Base-by-base conservation (phyloP, 192 early-diverging fungal species). In the Lobosporangium transversale region DNA sequence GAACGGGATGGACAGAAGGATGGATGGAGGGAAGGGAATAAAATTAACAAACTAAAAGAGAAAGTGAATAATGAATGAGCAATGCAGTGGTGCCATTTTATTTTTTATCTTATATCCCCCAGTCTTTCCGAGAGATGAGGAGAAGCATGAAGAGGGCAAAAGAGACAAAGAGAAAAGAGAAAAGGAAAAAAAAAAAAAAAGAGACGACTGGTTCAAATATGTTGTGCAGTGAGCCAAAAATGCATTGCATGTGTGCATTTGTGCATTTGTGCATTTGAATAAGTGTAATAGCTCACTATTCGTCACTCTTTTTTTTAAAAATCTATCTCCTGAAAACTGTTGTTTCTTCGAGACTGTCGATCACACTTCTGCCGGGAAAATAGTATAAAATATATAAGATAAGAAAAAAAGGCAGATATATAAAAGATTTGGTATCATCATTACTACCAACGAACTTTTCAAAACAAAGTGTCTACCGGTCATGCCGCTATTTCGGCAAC, bases 221-320 rank as follows among this genome's bases (percentile, higher is more conserved):
- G 32, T 68, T 55, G 66, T 68, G 66, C 26, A n/a, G 66, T 68
- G 58, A 68, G 66, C 35, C 51, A 35, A 18, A 23, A 7, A 45
- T 42, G 3, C 40, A 49, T n/a, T n/a, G n/a, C n/a, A n/a, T n/a
- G n/a, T n/a, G 35, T 51, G 55, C 48, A 68, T 58, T 51, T 64
- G 36, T n/a, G n/a, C n/a, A n/a, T n/a, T n/a, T n/a, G n/a, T n/a
- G n/a, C n/a, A n/a, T n/a, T n/a, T n/a, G n/a, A 42, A 48, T 48
- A 68, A 57, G 53, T 60, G 33, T 62, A 62, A 51, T 52, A 52
- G 48, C 45, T 29, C 47, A 62, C 60, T 62, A 33, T 52, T 62
- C 60, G 52, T 12, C 47, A 32, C 60, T 62, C 60, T 48, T 52
- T 62, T 61, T 62, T 62, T n/a, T n/a, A n/a, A n/a, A n/a, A n/a